These are phyloP conservation scores for Echria macrotheca DNA, from an alignment of 495 filamentous ascomycete genomes.

Conservation along the genomic window DNA sequence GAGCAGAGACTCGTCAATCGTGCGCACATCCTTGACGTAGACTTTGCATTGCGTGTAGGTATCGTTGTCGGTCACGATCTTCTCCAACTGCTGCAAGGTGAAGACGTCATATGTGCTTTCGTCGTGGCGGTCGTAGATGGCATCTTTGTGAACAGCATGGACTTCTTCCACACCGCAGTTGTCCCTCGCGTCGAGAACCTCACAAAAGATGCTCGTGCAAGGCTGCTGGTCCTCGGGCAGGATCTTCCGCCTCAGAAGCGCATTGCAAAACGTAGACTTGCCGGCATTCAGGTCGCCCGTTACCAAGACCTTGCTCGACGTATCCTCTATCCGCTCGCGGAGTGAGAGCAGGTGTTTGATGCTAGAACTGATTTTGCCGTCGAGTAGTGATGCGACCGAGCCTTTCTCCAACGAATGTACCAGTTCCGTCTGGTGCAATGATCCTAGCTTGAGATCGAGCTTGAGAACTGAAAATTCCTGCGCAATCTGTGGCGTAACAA, in stretches of 20 bases:
- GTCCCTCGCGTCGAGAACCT: slow-evolving; percentile 86
- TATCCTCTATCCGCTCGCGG: slow-evolving; percentile 93
- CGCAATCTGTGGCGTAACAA: slow-evolving; percentile 88
- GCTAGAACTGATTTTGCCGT: slow-evolving; percentile 89
- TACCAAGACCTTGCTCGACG: slow-evolving; percentile 93
- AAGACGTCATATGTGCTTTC: slow-evolving; percentile 91
- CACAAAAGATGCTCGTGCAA: slow-evolving; percentile 98
- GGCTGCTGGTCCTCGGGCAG: slow-evolving; percentile 96
- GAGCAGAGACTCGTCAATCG: slow-evolving; percentile 87
- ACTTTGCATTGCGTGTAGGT: slow-evolving; percentile 93
- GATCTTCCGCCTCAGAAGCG: slow-evolving; percentile 82
- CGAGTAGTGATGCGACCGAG: slow-evolving; percentile 81
- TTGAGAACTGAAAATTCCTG: slow-evolving; percentile 95
- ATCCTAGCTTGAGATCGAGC: slow-evolving; percentile 84
- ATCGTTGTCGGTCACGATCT: slow-evolving; percentile 81
- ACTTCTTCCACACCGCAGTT: slow-evolving; percentile 91
- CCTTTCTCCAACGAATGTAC: slow-evolving; percentile 94
- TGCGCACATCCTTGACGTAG: slow-evolving; percentile 86
- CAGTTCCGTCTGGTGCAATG: slow-evolving; percentile 78
- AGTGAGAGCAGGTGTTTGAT: slow-evolving; percentile 82
- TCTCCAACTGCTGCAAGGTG: slow-evolving; percentile 67
- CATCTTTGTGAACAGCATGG: slow-evolving; percentile 82
- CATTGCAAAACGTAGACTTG: slow-evolving; percentile 98
- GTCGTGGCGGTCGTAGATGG: slow-evolving; percentile 77
- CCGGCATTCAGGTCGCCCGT: slow-evolving; percentile 96